These are phyloP conservation scores for Annona squamosa DNA, from an alignment of 164 flowering plant species.

Conservation along the genomic window DNA sequence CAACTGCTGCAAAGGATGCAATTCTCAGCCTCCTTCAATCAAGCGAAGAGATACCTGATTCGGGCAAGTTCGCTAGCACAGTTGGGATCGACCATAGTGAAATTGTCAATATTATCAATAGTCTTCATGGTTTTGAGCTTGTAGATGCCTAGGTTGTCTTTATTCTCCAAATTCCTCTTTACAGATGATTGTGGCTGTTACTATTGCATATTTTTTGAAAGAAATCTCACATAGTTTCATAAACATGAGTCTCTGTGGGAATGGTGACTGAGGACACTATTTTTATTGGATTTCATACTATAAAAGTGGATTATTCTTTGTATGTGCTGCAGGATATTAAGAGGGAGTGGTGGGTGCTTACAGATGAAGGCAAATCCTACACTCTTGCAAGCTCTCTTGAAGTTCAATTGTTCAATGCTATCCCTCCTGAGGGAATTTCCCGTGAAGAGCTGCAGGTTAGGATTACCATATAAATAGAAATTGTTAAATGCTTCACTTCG, in stretches of 20 bases:
- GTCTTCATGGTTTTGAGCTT: slow-evolving; percentile 62
- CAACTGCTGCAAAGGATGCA: slow-evolving; percentile 64
- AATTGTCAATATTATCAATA: slow-evolving; percentile 65
- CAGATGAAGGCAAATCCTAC: slow-evolving; percentile 68
- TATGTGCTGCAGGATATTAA: slow-evolving; percentile 59
- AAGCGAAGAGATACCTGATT: slow-evolving; percentile 54
- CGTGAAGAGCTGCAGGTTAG: slow-evolving; percentile 61
- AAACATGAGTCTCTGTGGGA: background rate
- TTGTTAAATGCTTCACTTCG: too few relatives aligned
- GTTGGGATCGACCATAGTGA: slow-evolving; percentile 55
- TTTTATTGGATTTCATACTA: background rate
- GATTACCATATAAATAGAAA: background rate
- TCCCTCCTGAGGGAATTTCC: slow-evolving; percentile 79
- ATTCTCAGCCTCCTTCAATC: slow-evolving; percentile 48
- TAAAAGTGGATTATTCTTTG: background rate
- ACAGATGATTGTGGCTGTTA: background rate
- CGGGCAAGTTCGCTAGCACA: slow-evolving; percentile 55
- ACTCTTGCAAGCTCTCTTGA: slow-evolving; percentile 76
- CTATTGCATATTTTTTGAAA: background rate
- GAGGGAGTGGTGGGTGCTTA: slow-evolving; percentile 74
- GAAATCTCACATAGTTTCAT: background rate
- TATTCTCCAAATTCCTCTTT: background rate
- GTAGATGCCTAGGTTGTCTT: slow-evolving; percentile 61
- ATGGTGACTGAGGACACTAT: background rate
- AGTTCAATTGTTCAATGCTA: slow-evolving; percentile 56